phyloP scores from a whole-genome alignment of 2,329 filamentous ascomycete genomes.

The Scleromitrula shiraiana region DNA sequence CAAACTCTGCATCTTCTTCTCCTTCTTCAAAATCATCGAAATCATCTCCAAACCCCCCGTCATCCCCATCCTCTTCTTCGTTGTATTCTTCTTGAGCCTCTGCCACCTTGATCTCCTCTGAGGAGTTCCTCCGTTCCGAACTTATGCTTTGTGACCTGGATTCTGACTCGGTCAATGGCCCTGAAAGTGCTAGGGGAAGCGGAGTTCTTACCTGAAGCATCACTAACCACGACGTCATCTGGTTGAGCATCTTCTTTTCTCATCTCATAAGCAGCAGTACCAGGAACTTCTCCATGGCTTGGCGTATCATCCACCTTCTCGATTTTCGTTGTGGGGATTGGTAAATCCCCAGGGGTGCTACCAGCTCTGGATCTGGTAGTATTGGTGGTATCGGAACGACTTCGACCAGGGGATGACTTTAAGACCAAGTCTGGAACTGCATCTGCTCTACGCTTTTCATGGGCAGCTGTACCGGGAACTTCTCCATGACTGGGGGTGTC shows the following conservation, averaged over 20 bases:
- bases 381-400: constrained; percentile 14
- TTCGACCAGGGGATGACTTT: constrained; percentile 19
- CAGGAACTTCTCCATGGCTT: constrained; percentile 52
- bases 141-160: constrained; percentile 41
- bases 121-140: constrained; percentile 32
- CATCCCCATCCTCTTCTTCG: constrained; percentile 43
- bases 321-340: constrained; percentile 49
- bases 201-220: constrained; percentile 48
- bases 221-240: constrained; percentile 48
- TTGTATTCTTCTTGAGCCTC: constrained; percentile 50
- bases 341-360: constrained; percentile 31
- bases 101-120: constrained; percentile 23
- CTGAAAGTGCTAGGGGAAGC: constrained; percentile 28
- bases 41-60: constrained; percentile 52
- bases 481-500: constrained; percentile 50
- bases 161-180: constrained; percentile 55
- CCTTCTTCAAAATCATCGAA: constrained; percentile 63
- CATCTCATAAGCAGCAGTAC: constrained; percentile 48
- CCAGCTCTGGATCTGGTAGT: constrained; percentile 20
- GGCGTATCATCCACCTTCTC: constrained; percentile 50
- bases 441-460: constrained; percentile 47
- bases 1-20: constrained; percentile 40
- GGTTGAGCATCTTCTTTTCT: constrained; percentile 50
- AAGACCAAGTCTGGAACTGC: constrained; percentile 55
- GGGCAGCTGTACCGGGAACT: constrained; percentile 51